Conservation (phyloP, 177 flowering plant species). For the Vitis hybrid region DNA sequence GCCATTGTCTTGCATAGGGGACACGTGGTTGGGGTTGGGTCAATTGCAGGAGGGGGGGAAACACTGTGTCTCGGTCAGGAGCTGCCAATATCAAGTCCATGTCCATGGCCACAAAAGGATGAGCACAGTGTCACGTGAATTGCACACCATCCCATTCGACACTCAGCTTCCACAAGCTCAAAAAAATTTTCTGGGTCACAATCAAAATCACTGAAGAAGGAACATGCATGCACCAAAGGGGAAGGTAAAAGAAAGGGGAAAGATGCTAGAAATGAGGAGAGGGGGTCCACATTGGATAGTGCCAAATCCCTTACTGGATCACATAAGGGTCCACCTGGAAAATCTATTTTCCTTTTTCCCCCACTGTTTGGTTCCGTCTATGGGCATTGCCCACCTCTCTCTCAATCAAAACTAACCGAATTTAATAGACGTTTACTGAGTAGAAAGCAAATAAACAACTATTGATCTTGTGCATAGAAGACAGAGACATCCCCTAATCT, state of each 20-base stretch:
- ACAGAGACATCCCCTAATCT: too few species aligned
- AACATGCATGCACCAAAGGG: slow-evolving; percentile 9
- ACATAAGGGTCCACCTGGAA: neutral
- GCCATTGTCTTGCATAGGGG: too few species aligned
- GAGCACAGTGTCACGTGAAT: slow-evolving; percentile 6
- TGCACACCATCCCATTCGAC: neutral
- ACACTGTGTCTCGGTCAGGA: too few species aligned
- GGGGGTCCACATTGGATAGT: neutral
- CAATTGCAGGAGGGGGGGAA: too few species aligned
- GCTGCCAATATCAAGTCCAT: neutral
- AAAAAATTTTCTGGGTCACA: too few species aligned
- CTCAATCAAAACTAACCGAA: too few species aligned
- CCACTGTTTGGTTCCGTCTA: neutral
- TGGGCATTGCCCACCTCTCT: neutral
- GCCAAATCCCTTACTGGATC: slow-evolving; percentile 3
- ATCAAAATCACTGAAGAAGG: too few species aligned
- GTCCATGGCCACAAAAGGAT: neutral
- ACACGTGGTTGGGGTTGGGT: too few species aligned
- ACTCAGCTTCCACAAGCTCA: neutral
- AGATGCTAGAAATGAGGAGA: neutral
- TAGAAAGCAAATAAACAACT: neutral
- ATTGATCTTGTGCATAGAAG: too few species aligned
- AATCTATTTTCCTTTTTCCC: neutral
- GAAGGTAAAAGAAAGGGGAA: neutral
- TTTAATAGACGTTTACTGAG: too few species aligned